Percentiles rank a stretch among this genome's conserved stretches.
Conservation (phyloP, 768 basidiomycete genomes). For the Tylopilus balloui region DNA sequence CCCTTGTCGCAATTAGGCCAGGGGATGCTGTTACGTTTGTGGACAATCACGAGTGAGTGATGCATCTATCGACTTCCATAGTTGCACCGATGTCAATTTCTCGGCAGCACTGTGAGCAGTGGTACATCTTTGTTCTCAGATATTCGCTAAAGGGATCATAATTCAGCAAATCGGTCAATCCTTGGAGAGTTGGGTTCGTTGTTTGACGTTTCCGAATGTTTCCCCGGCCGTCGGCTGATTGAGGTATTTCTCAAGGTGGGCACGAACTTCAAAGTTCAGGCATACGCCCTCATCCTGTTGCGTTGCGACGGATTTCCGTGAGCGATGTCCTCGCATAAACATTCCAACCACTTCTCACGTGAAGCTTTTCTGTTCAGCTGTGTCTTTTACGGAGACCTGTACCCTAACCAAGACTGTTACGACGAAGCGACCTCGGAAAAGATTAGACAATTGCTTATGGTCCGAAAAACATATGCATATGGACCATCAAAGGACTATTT, state of each 20-base stretch:
- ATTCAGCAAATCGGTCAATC: slow-evolving; percentile 63
- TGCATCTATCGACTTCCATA: neutral
- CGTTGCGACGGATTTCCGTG: slow-evolving; percentile 71
- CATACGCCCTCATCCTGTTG: slow-evolving; percentile 76
- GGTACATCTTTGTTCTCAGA: slow-evolving; percentile 9
- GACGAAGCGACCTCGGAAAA: slow-evolving; percentile 47
- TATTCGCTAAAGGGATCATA: neutral
- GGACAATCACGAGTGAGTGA: slow-evolving; percentile 80
- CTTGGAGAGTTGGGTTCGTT: slow-evolving; percentile 75
- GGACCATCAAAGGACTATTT: slow-evolving; percentile 62
- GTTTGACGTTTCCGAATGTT: neutral
- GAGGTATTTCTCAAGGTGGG: slow-evolving; percentile 50
- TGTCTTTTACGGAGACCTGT: slow-evolving; percentile 84
- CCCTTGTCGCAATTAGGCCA: slow-evolving; percentile 64
- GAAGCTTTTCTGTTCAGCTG: slow-evolving; percentile 44
- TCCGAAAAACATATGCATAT: slow-evolving; percentile 64
- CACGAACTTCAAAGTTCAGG: slow-evolving; percentile 70
- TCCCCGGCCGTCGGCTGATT: neutral
- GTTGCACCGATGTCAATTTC: neutral
- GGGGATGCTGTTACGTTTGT: slow-evolving; percentile 86
- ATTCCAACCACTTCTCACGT: neutral
- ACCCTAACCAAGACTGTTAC: slow-evolving; percentile 66
- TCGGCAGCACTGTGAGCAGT: slow-evolving; percentile 58
- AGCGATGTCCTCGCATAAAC: slow-evolving; percentile 26
- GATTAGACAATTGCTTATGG: slow-evolving; percentile 52